Conservation (phyloP, 2,329 filamentous ascomycete genomes). For the Botrytis hyacinthi region DNA sequence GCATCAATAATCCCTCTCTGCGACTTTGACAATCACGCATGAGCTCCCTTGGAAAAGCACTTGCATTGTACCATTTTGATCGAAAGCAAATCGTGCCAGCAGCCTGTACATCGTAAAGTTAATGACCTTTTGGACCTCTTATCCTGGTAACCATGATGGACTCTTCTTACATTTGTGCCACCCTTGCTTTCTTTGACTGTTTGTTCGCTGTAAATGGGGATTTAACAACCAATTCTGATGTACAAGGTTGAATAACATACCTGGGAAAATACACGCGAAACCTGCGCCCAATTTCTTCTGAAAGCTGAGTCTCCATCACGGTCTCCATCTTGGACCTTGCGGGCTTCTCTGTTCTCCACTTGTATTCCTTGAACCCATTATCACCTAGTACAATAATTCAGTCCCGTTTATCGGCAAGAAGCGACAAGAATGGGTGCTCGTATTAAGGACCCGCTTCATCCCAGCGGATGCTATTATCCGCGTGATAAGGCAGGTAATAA, state of each 20-base stretch:
- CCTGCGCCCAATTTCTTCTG: slow-evolving; percentile 43
- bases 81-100: slow-evolving; percentile 84
- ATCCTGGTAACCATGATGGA: background rate
- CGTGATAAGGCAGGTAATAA: slow-evolving; percentile 12
- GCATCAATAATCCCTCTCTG: slow-evolving; percentile 73
- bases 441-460: slow-evolving; percentile 5
- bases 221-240: background rate
- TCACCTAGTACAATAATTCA: slow-evolving; percentile 42
- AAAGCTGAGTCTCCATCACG: slow-evolving; percentile 28
- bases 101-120: slow-evolving; percentile 42
- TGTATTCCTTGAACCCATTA: slow-evolving; percentile 45
- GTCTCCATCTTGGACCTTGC: slow-evolving; percentile 26
- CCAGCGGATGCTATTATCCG: background rate
- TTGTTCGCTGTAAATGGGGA: slow-evolving; percentile 39
- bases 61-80: slow-evolving; percentile 64
- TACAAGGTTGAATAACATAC: slow-evolving; percentile 20
- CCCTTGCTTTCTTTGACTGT: slow-evolving; percentile 67
- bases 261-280: slow-evolving; percentile 83
- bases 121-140: background rate
- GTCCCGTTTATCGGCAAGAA: slow-evolving; percentile 13
- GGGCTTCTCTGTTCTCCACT: slow-evolving; percentile 39
- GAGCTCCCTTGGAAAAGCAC: slow-evolving; percentile 67
- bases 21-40: slow-evolving; percentile 75
- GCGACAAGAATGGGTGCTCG: slow-evolving; percentile 5
- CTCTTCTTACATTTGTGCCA: slow-evolving; percentile 52